Evolutionary conservation across 345 rosid genomes (phyloP).

Genomic region (Gossypium sturtianum): DNA sequence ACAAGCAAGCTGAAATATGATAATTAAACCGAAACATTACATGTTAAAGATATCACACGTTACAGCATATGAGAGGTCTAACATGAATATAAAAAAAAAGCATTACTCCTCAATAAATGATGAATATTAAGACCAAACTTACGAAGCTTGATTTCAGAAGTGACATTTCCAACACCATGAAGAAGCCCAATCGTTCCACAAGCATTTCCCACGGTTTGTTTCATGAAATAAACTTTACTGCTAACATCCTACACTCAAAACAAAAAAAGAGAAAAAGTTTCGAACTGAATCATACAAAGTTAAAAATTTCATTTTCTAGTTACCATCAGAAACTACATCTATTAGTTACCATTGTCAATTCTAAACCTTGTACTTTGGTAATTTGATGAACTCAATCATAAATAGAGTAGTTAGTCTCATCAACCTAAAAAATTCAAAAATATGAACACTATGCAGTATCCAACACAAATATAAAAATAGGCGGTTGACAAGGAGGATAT

Average conservation of each 20-base stretch:
- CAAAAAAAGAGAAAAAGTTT: not conserved
- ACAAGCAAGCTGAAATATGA: not conserved
- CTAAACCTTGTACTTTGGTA: not conserved
- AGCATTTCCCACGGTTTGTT: slow-evolving; percentile 95
- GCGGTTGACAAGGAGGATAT: not conserved
- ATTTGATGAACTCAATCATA: not conserved
- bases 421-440: not conserved
- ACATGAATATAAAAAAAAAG: not conserved
- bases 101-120: not conserved
- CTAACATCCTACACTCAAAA: slow-evolving; percentile 42
- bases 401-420: not conserved
- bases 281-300: not conserved
- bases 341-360: not conserved
- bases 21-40: not conserved
- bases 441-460: not conserved
- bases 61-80: not conserved
- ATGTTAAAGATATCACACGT: not conserved
- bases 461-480: not conserved
- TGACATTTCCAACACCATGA: slow-evolving; percentile 84
- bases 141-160: slow-evolving; percentile 70
- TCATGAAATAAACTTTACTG: slow-evolving; percentile 81
- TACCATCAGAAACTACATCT: not conserved
- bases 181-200: slow-evolving; percentile 98
- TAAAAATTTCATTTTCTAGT: not conserved
- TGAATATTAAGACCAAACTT: slow-evolving; percentile 24